Conservation (phyloP, 805 yeast species). For the Jamesozyma lodderae region DNA sequence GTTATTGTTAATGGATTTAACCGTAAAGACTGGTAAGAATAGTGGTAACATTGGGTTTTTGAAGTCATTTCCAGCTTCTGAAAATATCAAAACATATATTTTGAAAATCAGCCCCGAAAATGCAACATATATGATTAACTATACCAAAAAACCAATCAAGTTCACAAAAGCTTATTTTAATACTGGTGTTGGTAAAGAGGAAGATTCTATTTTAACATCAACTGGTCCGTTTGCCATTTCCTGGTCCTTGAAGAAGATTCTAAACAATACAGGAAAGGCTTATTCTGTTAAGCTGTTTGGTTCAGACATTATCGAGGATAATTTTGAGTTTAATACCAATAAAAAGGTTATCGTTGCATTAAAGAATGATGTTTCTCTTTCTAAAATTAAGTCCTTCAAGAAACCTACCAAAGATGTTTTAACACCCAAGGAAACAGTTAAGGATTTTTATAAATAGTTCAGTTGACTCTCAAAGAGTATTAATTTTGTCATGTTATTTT, state of each 20-base stretch:
- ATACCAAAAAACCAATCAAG: constrained; percentile 39
- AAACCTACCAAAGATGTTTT: constrained; percentile 44
- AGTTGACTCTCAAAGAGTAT: too few species aligned
- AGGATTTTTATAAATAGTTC: constrained; percentile 5
- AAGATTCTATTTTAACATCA: constrained; percentile 65
- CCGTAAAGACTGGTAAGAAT: constrained; percentile 52
- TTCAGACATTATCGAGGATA: constrained; percentile 60
- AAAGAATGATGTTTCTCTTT: constrained; percentile 69
- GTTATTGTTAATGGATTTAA: constrained; percentile 58
- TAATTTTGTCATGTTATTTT: too few species aligned
- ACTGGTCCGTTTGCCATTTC: constrained; percentile 75
- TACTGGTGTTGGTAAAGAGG: constrained; percentile 53
- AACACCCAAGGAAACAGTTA: constrained; percentile 18
- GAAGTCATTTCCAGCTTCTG: constrained; percentile 52
- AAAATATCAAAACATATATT: constrained; percentile 61
- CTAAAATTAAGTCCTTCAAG: constrained; percentile 48
- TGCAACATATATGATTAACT: constrained; percentile 48
- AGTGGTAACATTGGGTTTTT: constrained; percentile 55
- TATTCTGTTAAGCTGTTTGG: constrained; percentile 58
- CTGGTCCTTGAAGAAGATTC: constrained; percentile 62
- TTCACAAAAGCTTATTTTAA: constrained; percentile 76
- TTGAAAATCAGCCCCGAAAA: constrained; percentile 66
- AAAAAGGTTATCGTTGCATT: constrained; percentile 64
- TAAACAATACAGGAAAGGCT: constrained; percentile 44
- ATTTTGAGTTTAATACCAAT: constrained; percentile 67